These are phyloP conservation scores for Gnomoniopsis smithogilvyi DNA, from an alignment of 2,329 filamentous ascomycete species.

Conservation along the genomic window DNA sequence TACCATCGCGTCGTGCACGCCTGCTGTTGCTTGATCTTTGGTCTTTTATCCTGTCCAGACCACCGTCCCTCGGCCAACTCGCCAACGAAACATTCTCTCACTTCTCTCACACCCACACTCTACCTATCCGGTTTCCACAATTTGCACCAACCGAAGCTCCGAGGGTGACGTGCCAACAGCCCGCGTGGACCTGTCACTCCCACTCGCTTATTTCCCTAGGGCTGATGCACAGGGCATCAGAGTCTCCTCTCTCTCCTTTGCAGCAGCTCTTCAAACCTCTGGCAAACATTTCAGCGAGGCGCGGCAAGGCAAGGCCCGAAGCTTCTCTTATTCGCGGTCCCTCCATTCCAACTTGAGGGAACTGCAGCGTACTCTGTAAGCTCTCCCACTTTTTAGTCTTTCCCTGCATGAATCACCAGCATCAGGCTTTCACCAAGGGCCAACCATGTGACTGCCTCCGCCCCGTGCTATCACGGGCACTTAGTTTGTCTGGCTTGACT, in stretches of 20 bases:
- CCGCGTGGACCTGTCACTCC: neutral
- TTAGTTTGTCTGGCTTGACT: too few relatives aligned
- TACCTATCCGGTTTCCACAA: constrained; percentile 1
- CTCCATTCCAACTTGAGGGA: too few relatives aligned
- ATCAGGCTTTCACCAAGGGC: too few relatives aligned
- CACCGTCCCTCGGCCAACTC: neutral
- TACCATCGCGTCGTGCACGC: neutral
- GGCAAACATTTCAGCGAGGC: too few relatives aligned
- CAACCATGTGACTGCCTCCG: too few relatives aligned
- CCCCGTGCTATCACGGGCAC: too few relatives aligned
- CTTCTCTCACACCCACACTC: neutral
- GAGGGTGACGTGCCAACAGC: neutral
- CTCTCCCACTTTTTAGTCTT: too few relatives aligned
- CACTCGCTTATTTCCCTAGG: neutral
- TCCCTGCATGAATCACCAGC: too few relatives aligned
- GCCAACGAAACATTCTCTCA: neutral
- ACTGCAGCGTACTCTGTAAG: too few relatives aligned
- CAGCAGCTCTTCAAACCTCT: too few relatives aligned
- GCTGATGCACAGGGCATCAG: neutral
- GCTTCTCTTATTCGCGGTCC: too few relatives aligned
- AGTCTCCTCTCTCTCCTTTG: neutral
- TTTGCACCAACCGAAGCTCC: neutral
- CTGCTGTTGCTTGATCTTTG: too few relatives aligned
- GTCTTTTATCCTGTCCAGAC: neutral
- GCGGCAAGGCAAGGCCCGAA: neutral